Evolutionary conservation across 2,329 filamentous ascomycete genomes (phyloP), one percentile per base, ranked within the genome.

Genomic region (Xylariaceae sp.): DNA sequence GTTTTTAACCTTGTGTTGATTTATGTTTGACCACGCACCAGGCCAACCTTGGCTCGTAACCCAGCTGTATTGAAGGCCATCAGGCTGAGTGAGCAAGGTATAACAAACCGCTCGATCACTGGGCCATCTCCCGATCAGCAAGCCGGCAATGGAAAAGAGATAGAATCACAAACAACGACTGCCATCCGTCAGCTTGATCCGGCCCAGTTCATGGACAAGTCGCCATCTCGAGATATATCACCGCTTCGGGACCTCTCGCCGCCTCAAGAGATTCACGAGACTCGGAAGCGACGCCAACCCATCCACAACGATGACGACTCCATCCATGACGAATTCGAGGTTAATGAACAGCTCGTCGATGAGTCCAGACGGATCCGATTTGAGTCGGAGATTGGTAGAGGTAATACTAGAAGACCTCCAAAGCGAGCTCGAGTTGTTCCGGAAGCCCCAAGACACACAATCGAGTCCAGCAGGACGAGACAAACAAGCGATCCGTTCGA

Each of bases 1-100:
- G 35, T 18, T 27, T 31, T 27, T 51, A 14, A 27, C 22, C 15
- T 18, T 32, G 42, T 14, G 27, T n/a, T 14, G 17, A 14, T 31
- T 27, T 36, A 10, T 18, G 10, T 42, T 58, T 64, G 46, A 65
- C 52, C 43, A 7, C 30, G 36, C 41, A n/a, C 11, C 39, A 66
- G 63, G 36, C 56, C 46, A 40, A 63, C 50, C 48, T 60, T 62
- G 31, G 59, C 65, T 35, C 47, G 58, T 44, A 53, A 50, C 39
- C 35, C 46, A 9, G 45, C 48, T n/a, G 45, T 49, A 6, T 47
- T 66, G 5, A 56, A 56, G 42, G 58, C 58, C 6, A 53, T 58
- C 33, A 61, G 50, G 40, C 52, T 51, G 45, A 57, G 45, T 31
- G 57, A 61, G 44, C 31, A n/a, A 19, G 39, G 17, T 27, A 36